Evolutionary conservation across 495 filamentous ascomycete species (phyloP), one percentile per base, ranked within the genome.

Genomic region (Pyrenopolyporus hunteri): DNA sequence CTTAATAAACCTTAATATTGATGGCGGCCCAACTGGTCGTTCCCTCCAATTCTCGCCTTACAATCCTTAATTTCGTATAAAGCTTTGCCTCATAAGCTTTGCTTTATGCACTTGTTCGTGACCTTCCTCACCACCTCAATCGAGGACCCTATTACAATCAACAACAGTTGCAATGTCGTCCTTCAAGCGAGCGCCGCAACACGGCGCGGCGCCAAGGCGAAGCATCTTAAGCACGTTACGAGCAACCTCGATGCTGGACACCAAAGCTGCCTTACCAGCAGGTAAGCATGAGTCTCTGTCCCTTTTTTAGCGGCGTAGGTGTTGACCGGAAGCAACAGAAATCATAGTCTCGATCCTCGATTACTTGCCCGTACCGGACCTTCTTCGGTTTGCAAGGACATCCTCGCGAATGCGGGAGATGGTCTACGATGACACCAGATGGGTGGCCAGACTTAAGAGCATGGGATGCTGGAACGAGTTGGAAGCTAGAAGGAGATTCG

Each of bases 341-440:
- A 93, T 98, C 63, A 83, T 98, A 57, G 86, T 89, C 14, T 83
- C 84, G 11, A 92, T 98, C 62, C 83, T 98, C 70, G 91, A 97
- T 71, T 90, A 93, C 75, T 84, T 97, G 57, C 87, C 91, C 25
- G 82, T 95, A 31, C 77, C 87, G 51, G 93, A 96, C 67, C 86
- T 94, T 35, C 80, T 97, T 58, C 85, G 86, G 48, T 93, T 90
- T 70, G 94, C 94, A n/a, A 87, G 88, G 23, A 88, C 89, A 23
- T 97, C 92, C 49, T 88, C 85, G 72, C 89, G 92, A 39, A 86
- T 96, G 82, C 89, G 88, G 63, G 94, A 99, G 73, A 99, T 99
- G 92, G 95, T 95, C 8, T 98, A 98, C 76, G 95, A 99, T 80
- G 94, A 99, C 72, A 89, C 91, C 14, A 83, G 93, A 76, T 99